Percentiles rank a stretch among this genome's conserved stretches.
phyloP scores from a whole-genome alignment of 2,329 filamentous ascomycete genomes.

The Hypoxylon sp. region DNA sequence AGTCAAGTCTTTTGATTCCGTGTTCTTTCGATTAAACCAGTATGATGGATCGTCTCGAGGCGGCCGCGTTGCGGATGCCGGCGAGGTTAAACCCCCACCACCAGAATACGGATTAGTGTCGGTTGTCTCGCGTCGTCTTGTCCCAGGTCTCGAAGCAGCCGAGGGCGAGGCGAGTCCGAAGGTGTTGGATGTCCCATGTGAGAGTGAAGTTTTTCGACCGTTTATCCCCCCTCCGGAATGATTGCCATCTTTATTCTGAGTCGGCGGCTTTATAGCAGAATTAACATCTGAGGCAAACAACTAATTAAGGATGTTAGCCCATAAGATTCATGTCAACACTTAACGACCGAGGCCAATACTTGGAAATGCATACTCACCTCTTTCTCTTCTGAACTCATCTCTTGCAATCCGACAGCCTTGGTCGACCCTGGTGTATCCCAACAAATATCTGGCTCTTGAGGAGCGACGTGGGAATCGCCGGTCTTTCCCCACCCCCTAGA shows the following conservation, averaged over 20 bases:
- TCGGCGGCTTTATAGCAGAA: constrained; percentile 89
- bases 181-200: constrained; percentile 74
- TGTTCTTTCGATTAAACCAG: constrained; percentile 70
- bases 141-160: constrained; percentile 77
- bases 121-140: constrained; percentile 84
- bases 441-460: constrained; percentile 89
- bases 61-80: constrained; percentile 71
- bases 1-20: constrained; percentile 67
- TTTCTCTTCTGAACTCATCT: constrained; percentile 76
- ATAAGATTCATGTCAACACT: constrained; percentile 18
- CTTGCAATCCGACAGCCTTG: constrained; percentile 79
- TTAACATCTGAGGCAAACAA: constrained; percentile 90
- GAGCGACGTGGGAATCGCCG: constrained; percentile 79
- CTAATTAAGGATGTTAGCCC: constrained; percentile 63
- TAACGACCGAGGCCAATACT: background rate
- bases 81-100: constrained; percentile 69
- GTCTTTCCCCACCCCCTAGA: constrained; percentile 82
- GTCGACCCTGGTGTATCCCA: constrained; percentile 84
- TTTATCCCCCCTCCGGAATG: constrained; percentile 70
- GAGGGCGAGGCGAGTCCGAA: constrained; percentile 83
- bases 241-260: constrained; percentile 78
- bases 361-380: constrained; percentile 62
- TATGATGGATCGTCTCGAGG: constrained; percentile 73
- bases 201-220: constrained; percentile 86
- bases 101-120: constrained; percentile 76